These are phyloP conservation scores for Viridothelium virens DNA, from an alignment of 495 filamentous ascomycete species.

Conservation along the genomic window DNA sequence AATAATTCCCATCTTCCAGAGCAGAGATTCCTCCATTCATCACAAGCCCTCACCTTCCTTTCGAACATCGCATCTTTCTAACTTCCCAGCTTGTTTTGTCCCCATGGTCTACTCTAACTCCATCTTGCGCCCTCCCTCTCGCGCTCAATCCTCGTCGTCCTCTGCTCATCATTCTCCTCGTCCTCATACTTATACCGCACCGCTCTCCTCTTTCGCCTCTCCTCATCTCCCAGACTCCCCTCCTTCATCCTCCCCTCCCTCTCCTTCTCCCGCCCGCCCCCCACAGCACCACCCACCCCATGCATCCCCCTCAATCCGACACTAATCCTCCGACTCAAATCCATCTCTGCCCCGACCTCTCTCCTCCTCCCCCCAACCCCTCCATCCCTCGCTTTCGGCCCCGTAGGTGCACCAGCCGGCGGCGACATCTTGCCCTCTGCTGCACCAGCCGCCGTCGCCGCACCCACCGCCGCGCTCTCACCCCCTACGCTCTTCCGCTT, in stretches of 20 bases:
- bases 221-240: slow-evolving; percentile 35
- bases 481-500: slow-evolving; percentile 2
- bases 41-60: neutral
- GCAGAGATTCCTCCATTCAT: neutral
- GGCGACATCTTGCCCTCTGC: slow-evolving; percentile 14
- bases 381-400: slow-evolving; percentile 8
- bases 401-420: slow-evolving; percentile 12
- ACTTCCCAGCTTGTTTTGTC: too few relatives aligned
- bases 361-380: slow-evolving; percentile 4
- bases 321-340: slow-evolving; percentile 10
- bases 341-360: neutral
- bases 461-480: slow-evolving; percentile 14
- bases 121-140: slow-evolving; percentile 42
- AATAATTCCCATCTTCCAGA: neutral
- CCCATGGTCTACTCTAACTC: slow-evolving; percentile 18
- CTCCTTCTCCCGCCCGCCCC: slow-evolving; percentile 2
- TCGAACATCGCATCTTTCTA: neutral
- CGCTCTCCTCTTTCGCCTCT: slow-evolving; percentile 31
- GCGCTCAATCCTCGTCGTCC: slow-evolving; percentile 41
- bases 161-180: slow-evolving; percentile 42
- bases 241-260: slow-evolving; percentile 37
- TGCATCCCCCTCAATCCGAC: slow-evolving; percentile 16
- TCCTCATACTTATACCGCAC: slow-evolving; percentile 55
- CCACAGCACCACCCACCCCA: slow-evolving; percentile 34
- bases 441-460: neutral